Evolutionary conservation across 352 stramenopile species (phyloP).

Genomic region (Phytophthora fragariae): DNA sequence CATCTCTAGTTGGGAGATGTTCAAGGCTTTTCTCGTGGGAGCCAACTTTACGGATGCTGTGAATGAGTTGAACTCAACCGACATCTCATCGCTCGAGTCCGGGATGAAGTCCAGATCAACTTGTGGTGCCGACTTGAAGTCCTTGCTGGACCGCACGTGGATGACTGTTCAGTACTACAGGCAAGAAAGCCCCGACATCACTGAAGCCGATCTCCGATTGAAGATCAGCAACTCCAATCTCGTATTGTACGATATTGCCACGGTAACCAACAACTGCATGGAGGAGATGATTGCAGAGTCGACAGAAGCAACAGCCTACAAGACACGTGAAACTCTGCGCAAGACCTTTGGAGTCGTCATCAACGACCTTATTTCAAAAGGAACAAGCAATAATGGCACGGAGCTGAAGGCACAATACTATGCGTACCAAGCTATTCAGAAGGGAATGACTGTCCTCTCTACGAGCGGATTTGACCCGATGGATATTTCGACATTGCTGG

Average conservation of each 20-base stretch:
- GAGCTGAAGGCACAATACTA: slow-evolving; percentile 40
- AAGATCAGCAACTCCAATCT: slow-evolving; percentile 49
- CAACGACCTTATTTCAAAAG: slow-evolving; percentile 47
- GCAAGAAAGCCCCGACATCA: slow-evolving; percentile 20
- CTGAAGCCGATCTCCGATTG: slow-evolving; percentile 44
- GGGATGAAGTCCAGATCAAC: slow-evolving; percentile 41
- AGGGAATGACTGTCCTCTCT: slow-evolving; percentile 44
- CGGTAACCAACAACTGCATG: slow-evolving; percentile 39
- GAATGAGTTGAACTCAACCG: slow-evolving; percentile 23
- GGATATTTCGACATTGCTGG: slow-evolving; percentile 42
- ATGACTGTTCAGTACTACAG: slow-evolving; percentile 43
- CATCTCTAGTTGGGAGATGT: slow-evolving; percentile 25
- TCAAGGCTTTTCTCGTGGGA: slow-evolving; percentile 16
- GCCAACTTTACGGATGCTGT: slow-evolving; percentile 19
- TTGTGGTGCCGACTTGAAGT: slow-evolving; percentile 49
- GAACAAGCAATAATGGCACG: slow-evolving; percentile 36
- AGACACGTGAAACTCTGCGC: slow-evolving; percentile 46
- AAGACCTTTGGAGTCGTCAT: slow-evolving; percentile 52
- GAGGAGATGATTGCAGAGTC: slow-evolving; percentile 19
- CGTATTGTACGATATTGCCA: slow-evolving; percentile 53
- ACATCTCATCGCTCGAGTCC: slow-evolving; percentile 31
- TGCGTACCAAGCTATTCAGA: slow-evolving; percentile 42
- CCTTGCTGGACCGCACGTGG: slow-evolving; percentile 45
- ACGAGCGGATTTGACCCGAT: slow-evolving; percentile 46
- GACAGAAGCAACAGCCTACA: slow-evolving; percentile 7